Conservation (phyloP, 2,329 filamentous ascomycete genomes). For the Chrysosporium keratinophilum region DNA sequence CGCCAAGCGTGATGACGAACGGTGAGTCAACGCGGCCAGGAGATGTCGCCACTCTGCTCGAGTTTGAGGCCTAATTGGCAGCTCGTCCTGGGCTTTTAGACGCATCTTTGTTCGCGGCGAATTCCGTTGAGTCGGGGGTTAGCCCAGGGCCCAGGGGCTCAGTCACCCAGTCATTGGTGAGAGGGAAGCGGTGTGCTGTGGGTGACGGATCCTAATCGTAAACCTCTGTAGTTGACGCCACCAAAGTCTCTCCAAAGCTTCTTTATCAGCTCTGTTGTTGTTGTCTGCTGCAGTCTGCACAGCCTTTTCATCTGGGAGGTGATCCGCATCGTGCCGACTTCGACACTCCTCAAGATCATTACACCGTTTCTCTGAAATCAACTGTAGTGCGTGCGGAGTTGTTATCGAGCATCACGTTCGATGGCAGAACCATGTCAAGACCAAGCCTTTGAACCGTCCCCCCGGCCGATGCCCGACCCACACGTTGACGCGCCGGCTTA, state of each 20-base stretch:
- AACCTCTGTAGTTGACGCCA: background rate
- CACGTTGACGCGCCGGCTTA: background rate
- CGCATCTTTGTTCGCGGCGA: background rate
- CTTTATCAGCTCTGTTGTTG: too few relatives aligned
- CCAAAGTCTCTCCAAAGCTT: background rate
- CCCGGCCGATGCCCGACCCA: background rate
- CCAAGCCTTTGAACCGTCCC: constrained; percentile 2
- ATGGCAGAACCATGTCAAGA: constrained; percentile 3
- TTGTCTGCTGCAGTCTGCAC: background rate
- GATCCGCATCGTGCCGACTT: too few relatives aligned
- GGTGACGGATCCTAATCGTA: background rate
- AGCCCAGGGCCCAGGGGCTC: background rate
- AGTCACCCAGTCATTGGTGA: too few relatives aligned
- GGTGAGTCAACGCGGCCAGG: background rate
- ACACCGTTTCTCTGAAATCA: too few relatives aligned
- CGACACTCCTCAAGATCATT: too few relatives aligned
- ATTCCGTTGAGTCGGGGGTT: background rate
- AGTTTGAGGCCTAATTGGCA: background rate
- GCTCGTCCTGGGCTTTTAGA: background rate
- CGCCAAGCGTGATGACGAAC: background rate
- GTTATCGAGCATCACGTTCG: too few relatives aligned
- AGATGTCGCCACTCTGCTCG: background rate
- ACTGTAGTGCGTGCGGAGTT: too few relatives aligned
- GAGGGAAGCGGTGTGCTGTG: too few relatives aligned
- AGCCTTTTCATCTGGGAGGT: background rate